Evolutionary conservation across 2,329 filamentous ascomycete genomes (phyloP).

Genomic region (Penicillium sp.): DNA sequence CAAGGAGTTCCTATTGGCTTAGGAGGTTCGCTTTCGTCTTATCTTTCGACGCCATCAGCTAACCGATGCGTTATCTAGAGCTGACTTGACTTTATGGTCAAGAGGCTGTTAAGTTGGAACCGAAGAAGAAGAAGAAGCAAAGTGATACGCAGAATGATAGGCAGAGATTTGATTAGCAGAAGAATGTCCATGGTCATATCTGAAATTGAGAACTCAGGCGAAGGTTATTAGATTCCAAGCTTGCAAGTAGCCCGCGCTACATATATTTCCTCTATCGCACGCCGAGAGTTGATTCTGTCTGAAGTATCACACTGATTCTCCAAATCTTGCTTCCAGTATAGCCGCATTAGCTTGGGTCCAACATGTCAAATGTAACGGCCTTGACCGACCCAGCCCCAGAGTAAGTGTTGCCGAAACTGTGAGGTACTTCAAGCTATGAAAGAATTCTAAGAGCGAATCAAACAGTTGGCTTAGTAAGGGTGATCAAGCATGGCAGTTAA

Average conservation of each 20-base stretch:
- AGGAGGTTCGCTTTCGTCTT: background rate
- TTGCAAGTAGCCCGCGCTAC: background rate
- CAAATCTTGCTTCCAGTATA: background rate
- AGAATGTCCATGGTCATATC: background rate
- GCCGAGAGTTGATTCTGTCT: background rate
- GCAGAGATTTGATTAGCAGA: background rate
- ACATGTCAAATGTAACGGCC: background rate
- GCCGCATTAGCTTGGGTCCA: background rate
- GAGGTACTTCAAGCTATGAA: background rate
- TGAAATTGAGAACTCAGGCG: background rate
- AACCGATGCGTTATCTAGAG: background rate
- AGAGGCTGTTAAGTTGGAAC: background rate
- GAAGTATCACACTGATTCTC: background rate
- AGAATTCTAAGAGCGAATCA: conserved; percentile 14
- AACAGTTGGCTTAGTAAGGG: conserved; percentile 51
- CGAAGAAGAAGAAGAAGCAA: background rate
- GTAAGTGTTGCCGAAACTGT: conserved; percentile 12
- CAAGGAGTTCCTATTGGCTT: background rate
- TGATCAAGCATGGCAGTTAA: conserved; percentile 61
- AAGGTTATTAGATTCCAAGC: background rate
- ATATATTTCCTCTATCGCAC: background rate
- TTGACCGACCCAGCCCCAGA: conserved; percentile 21
- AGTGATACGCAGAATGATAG: background rate
- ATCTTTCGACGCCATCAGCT: background rate
- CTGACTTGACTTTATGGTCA: background rate